Evolutionary conservation across 169 alveolate species (phyloP).

Genomic region (Eimeria tenella): DNA sequence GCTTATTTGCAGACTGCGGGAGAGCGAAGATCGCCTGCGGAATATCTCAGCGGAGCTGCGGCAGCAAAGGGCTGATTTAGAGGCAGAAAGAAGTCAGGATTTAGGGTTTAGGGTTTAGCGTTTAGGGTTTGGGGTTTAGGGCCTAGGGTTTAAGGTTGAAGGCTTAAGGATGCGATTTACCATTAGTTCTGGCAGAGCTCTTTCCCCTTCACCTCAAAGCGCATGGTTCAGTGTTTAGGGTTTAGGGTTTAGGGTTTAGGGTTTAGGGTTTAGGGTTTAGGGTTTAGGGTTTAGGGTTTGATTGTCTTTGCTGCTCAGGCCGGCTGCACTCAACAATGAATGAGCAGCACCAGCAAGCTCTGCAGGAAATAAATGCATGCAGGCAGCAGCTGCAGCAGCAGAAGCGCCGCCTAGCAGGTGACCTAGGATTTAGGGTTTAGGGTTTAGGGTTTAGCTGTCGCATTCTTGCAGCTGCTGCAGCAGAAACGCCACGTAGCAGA

Average conservation of each 20-base stretch:
- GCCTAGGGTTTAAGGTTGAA: neutral
- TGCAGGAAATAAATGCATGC: constrained; percentile 16
- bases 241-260: neutral
- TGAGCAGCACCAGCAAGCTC: constrained; percentile 20
- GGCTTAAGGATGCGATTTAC: too few species aligned
- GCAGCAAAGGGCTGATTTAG: constrained; percentile 9
- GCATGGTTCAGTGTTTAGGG: neutral
- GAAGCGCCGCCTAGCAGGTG: too few species aligned
- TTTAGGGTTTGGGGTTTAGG: constrained; percentile 28
- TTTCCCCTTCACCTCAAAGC: too few species aligned
- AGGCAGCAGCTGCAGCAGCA: too few species aligned
- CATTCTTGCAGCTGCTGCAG: constrained; percentile 26
- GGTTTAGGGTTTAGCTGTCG: too few species aligned
- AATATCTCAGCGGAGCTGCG: constrained; percentile 25
- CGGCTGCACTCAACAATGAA: neutral
- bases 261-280: constrained; percentile 9
- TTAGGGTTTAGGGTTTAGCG: constrained; percentile 50
- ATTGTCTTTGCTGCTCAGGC: neutral
- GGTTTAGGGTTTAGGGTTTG: neutral
- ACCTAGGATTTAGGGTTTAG: too few species aligned
- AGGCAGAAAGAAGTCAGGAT: neutral
- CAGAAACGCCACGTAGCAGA: constrained; percentile 1
- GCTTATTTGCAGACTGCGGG: neutral
- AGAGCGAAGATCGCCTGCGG: neutral
- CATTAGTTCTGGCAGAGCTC: too few species aligned